A percentile compares a stretch with the other conserved stretches of the same genome.
phyloP scores from a whole-genome alignment of 306 rosid species.

The Rubus idaeus region DNA sequence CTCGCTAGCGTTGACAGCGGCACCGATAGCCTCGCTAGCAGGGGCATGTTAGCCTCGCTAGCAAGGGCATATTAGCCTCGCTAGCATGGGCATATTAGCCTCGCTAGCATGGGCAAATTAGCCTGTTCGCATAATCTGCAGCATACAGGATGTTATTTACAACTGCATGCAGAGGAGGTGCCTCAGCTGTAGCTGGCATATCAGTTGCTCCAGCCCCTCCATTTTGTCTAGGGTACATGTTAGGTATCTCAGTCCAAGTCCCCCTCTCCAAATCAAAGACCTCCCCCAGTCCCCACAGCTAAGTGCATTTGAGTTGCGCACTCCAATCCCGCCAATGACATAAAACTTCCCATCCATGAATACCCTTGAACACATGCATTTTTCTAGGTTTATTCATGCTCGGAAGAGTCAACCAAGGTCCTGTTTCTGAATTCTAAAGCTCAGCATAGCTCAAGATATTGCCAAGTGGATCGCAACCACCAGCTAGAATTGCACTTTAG shows the following conservation, averaged over 20 bases:
- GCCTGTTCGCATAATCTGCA: slow-evolving; percentile 56
- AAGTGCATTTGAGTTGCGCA: slow-evolving; percentile 26
- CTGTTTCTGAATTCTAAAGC: slow-evolving; percentile 64
- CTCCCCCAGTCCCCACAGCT: slow-evolving; percentile 70
- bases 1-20: too few species aligned
- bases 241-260: slow-evolving; percentile 63
- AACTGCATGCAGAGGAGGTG: slow-evolving; percentile 88
- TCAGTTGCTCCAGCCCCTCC: slow-evolving; percentile 32
- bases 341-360: slow-evolving; percentile 69
- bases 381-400: slow-evolving; percentile 63
- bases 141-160: slow-evolving; percentile 68
- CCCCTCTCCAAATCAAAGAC: slow-evolving; percentile 53
- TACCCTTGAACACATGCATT: slow-evolving; percentile 61
- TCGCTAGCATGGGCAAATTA: too few species aligned
- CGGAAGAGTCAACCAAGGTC: slow-evolving; percentile 63
- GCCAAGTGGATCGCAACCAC: slow-evolving; percentile 62
- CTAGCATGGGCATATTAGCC: too few species aligned
- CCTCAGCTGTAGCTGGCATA: slow-evolving; percentile 35
- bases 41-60: too few species aligned
- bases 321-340: slow-evolving; percentile 66
- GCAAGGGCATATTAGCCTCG: too few species aligned
- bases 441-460: slow-evolving; percentile 59
- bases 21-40: too few species aligned
- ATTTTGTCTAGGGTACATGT: slow-evolving; percentile 54
- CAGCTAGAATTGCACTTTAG: slow-evolving; percentile 68